Conservation (phyloP, 768 basidiomycete genomes). For the Roridomyces roridus region DNA sequence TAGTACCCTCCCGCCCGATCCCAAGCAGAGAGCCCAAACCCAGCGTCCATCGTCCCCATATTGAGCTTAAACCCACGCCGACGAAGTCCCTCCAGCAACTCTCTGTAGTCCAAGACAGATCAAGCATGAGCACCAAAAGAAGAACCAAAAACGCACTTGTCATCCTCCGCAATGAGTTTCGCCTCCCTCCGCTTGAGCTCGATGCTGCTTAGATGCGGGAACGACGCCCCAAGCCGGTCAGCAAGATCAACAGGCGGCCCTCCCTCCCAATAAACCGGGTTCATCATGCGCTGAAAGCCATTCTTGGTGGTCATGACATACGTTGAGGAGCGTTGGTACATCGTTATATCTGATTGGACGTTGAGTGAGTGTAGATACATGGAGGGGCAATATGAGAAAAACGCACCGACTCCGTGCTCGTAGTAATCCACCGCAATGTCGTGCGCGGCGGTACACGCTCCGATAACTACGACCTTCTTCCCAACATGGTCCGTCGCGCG, state of each 20-base stretch:
- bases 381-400: neutral
- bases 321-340: slow-evolving; percentile 50
- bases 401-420: slow-evolving; percentile 15
- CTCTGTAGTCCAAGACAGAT: slow-evolving; percentile 30
- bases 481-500: slow-evolving; percentile 54
- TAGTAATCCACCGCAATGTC: slow-evolving; percentile 16
- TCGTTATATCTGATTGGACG: slow-evolving; percentile 32
- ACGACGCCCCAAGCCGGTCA: slow-evolving; percentile 42
- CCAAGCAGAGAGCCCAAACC: slow-evolving; percentile 45
- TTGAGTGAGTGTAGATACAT: neutral
- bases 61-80: slow-evolving; percentile 54
- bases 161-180: slow-evolving; percentile 45
- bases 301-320: slow-evolving; percentile 49
- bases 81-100: slow-evolving; percentile 52
- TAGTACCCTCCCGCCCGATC: slow-evolving; percentile 58
- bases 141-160: slow-evolving; percentile 37
- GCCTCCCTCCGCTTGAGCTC: slow-evolving; percentile 38
- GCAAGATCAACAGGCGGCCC: slow-evolving; percentile 44
- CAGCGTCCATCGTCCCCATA: slow-evolving; percentile 48
- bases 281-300: slow-evolving; percentile 24
- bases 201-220: slow-evolving; percentile 34
- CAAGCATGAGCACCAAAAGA: neutral
- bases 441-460: slow-evolving; percentile 58
- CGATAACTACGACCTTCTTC: slow-evolving; percentile 68
- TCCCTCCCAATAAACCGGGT: slow-evolving; percentile 39